Base-by-base conservation (phyloP, 2,329 filamentous ascomycete species). In the Macrophomina pseudophaseolina region DNA sequence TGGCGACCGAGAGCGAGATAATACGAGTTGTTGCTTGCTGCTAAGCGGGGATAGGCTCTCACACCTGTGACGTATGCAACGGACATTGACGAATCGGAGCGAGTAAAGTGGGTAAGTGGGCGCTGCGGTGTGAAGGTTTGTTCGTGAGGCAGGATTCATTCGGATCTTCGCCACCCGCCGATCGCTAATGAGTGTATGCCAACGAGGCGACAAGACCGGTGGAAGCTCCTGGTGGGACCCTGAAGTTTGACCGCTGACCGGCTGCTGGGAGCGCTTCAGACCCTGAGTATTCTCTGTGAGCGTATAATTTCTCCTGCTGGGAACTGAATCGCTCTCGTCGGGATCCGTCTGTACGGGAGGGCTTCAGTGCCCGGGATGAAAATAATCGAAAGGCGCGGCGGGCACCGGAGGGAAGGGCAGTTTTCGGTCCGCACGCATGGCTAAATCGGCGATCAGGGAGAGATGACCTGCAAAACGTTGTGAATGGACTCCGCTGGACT, bases 111-210 rank as follows among this genome's bases (percentile, higher is more conserved):
- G 58, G 58, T 62, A 62, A 49, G 38, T n/a, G n/a, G 42, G 32
- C 32, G 42, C 56, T 62, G 58, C 58, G 58, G 58, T 59, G 56
- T 62, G 58, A 49, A 38, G 32, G 32, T 48, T 49, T 38, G 44
- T n/a, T 33, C 11, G 32, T 54, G 52, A 54, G 52, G 32, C 32
- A 23, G 44, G 32, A 30, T 35, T 38, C 40, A 62, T 62, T 62
- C 58, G 58, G 58, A 62, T 62, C 32, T 62, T 62, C 58, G 58
- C 58, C 58, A 62, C 44, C 33, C 5, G 58, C 44, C 38, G 58
- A 28, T 51, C 42, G 32, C n/a, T 32, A 14, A 28, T 48, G 14
- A 40, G 16, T 38, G 5, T 38, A 28, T 40, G 7, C 32, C 3
- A 5, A 18, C 12, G 8, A 30, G n/a, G 30, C 18, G 42, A 32